phyloP scores from a whole-genome alignment of 2,329 filamentous ascomycete genomes.

The Curvularia eragrostidis region DNA sequence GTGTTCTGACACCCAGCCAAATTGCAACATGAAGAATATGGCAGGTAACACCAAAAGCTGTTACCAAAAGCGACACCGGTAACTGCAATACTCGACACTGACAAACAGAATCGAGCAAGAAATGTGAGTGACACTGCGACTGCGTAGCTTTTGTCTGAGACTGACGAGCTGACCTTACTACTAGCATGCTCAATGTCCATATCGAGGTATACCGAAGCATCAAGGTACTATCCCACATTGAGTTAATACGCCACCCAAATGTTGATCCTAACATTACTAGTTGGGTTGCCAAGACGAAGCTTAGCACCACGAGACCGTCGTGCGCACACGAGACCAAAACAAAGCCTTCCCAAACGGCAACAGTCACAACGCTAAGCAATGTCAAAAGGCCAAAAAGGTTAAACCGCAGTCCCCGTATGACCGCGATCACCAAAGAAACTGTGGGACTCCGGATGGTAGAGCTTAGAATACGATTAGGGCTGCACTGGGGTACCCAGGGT shows the following conservation, averaged over 20 bases:
- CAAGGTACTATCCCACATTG: neutral
- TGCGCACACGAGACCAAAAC: slow-evolving; percentile 10
- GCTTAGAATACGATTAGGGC: neutral
- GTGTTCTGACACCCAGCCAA: neutral
- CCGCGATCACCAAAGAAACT: neutral
- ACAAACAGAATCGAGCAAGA: neutral
- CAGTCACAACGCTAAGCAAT: neutral
- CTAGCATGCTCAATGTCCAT: neutral
- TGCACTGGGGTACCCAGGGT: neutral
- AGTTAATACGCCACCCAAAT: neutral
- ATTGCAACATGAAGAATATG: neutral
- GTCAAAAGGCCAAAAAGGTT: neutral
- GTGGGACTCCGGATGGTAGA: neutral
- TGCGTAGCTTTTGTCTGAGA: neutral
- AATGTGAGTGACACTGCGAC: neutral
- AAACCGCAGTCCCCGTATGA: neutral
- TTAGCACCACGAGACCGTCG: slow-evolving; percentile 9
- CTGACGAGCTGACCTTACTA: neutral
- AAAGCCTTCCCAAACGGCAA: neutral
- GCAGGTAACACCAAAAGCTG: neutral
- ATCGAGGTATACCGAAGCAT: neutral
- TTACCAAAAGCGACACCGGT: neutral
- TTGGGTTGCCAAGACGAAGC: slow-evolving; percentile 1
- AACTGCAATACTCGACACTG: neutral
- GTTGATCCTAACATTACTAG: neutral